Percentiles rank a stretch among this genome's conserved stretches.
phyloP scores from a whole-genome alignment of 805 yeast genomes.

The Cephaloascus fragrans region DNA sequence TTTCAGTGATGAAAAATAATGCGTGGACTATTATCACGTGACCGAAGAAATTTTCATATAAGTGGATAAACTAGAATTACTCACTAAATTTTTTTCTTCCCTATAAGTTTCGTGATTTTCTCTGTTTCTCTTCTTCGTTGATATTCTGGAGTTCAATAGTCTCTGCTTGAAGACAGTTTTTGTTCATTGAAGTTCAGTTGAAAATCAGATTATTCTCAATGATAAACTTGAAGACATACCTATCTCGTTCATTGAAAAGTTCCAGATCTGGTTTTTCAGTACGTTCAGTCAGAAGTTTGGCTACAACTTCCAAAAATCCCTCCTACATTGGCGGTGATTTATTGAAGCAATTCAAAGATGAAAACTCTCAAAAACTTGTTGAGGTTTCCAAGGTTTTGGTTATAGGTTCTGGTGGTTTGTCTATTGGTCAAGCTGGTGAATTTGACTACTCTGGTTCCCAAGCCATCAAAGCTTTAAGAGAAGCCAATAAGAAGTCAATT shows the following conservation, averaged over 20 bases:
- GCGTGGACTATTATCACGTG: too few relatives aligned
- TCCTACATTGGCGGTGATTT: slow-evolving; percentile 57
- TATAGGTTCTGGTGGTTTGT: slow-evolving; percentile 94
- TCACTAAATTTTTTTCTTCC: too few relatives aligned
- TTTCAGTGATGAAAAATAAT: too few relatives aligned
- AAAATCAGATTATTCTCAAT: too few relatives aligned
- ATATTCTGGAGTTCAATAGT: too few relatives aligned
- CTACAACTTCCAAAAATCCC: slow-evolving; percentile 11
- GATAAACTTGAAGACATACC: background rate
- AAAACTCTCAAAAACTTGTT: slow-evolving; percentile 56
- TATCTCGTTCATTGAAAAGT: background rate
- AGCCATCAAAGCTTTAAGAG: slow-evolving; percentile 91
- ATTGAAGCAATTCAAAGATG: slow-evolving; percentile 45
- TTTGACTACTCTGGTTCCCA: slow-evolving; percentile 96
- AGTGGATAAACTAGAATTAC: too few relatives aligned
- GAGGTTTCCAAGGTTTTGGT: slow-evolving; percentile 83
- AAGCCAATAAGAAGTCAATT: slow-evolving; percentile 77
- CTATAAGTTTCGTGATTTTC: too few relatives aligned
- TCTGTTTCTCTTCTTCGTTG: too few relatives aligned
- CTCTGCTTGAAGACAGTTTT: too few relatives aligned
- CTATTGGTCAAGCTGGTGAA: slow-evolving; percentile 98
- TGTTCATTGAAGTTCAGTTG: too few relatives aligned
- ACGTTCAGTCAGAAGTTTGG: background rate
- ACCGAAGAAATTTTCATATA: too few relatives aligned
- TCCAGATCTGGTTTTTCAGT: background rate